phyloP scores from a whole-genome alignment of 2,329 filamentous ascomycete genomes.

The Scedosporium apiospermum region DNA sequence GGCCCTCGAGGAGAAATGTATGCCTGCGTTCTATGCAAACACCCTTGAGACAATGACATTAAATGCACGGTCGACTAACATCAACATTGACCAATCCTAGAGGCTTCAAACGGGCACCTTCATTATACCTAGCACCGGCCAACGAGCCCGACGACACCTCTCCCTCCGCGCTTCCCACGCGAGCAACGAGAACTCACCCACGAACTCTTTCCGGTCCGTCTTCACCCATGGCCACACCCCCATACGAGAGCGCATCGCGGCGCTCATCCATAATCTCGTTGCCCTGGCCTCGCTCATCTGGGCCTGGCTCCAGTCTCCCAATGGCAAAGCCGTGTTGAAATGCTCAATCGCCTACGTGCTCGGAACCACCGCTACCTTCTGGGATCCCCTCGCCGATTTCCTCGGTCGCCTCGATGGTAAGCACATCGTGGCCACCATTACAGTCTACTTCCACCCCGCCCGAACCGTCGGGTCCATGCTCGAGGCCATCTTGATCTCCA shows the following conservation, averaged over 20 bases:
- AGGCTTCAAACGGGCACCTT: conserved; percentile 80
- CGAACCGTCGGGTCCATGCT: conserved; percentile 82
- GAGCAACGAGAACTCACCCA: conserved; percentile 18
- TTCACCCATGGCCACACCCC: conserved; percentile 22
- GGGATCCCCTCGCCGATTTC: conserved; percentile 59
- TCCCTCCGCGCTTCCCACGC: conserved; percentile 47
- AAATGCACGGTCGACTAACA: not conserved
- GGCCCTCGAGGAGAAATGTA: conserved; percentile 3
- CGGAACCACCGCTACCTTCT: conserved; percentile 79
- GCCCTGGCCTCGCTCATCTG: conserved; percentile 32
- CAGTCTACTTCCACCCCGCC: conserved; percentile 90
- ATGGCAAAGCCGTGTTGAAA: conserved; percentile 74
- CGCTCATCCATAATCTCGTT: conserved; percentile 26
- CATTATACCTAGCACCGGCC: conserved; percentile 76
- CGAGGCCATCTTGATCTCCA: conserved; percentile 68
- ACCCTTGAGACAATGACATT: not conserved
- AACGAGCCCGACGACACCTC: conserved; percentile 71
- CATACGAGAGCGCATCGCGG: conserved; percentile 23
- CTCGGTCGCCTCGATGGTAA: conserved; percentile 83
- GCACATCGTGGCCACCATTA: conserved; percentile 86
- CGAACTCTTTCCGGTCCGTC: conserved; percentile 23
- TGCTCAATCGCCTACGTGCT: conserved; percentile 84
- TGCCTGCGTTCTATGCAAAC: not conserved
- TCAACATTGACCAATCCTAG: conserved; percentile 22
- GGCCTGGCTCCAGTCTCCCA: conserved; percentile 59